Conservation (phyloP, 768 basidiomycete genomes). For the Tricholoma matsutake region DNA sequence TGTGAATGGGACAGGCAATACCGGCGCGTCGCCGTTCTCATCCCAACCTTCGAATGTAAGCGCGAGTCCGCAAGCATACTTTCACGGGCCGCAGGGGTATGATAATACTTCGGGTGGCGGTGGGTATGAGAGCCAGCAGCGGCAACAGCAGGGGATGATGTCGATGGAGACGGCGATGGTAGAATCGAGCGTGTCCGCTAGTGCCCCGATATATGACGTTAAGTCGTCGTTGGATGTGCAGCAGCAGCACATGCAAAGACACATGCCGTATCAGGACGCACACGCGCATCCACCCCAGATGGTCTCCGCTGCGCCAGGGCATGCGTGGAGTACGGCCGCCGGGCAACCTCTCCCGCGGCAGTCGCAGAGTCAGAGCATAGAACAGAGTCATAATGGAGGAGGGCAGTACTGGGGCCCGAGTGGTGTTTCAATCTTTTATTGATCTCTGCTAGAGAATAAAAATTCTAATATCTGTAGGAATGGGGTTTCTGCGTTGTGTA, state of each 20-base stretch:
- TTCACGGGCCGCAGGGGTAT: slow-evolving; percentile 16
- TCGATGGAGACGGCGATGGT: slow-evolving; percentile 20
- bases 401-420: not conserved
- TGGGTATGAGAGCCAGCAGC: slow-evolving; percentile 13
- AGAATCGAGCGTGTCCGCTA: not conserved
- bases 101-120: slow-evolving; percentile 9
- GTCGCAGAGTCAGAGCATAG: slow-evolving; percentile 5
- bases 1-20: slow-evolving; percentile 13
- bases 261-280: not conserved
- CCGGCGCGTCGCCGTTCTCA: slow-evolving; percentile 20
- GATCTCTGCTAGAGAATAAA: not conserved
- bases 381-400: not conserved
- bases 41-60: slow-evolving; percentile 9
- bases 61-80: slow-evolving; percentile 14
- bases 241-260: slow-evolving; percentile 15
- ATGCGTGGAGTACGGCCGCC: slow-evolving; percentile 9
- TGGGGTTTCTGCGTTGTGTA: no score
- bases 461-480: no score
- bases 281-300: not conserved
- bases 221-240: slow-evolving; percentile 26
- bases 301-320: not conserved
- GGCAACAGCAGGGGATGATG: slow-evolving; percentile 9
- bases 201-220: slow-evolving; percentile 23
- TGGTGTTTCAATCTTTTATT: not conserved
- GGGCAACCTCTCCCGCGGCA: slow-evolving; percentile 4